Percentiles rank a stretch among this genome's conserved stretches.
Conservation (phyloP, 1,139 yeast species). For the Hanseniaspora uvarum region DNA sequence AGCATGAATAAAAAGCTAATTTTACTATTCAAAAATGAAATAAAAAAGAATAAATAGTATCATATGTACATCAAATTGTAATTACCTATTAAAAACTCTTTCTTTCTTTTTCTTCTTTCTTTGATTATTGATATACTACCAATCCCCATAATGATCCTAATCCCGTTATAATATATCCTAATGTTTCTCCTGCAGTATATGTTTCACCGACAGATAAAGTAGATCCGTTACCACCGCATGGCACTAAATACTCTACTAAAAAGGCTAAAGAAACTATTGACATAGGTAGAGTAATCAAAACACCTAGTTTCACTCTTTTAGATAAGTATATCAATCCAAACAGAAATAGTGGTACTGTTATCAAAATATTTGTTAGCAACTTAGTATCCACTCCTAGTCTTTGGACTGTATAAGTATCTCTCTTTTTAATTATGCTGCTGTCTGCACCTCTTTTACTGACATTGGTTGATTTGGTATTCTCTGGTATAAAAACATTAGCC, state of each 20-base stretch:
- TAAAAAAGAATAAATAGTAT: too few relatives aligned
- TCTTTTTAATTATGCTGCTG: background rate
- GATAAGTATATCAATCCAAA: slow-evolving; percentile 10
- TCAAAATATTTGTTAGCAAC: slow-evolving; percentile 5
- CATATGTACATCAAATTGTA: background rate
- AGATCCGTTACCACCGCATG: slow-evolving; percentile 1
- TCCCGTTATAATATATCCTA: slow-evolving; percentile 11
- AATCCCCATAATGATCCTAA: slow-evolving; percentile 14
- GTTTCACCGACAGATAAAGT: slow-evolving; percentile 5
- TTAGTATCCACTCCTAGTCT: slow-evolving; percentile 7
- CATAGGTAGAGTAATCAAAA: slow-evolving; percentile 12
- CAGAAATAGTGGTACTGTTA: slow-evolving; percentile 6
- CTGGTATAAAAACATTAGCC: background rate
- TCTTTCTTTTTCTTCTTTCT: background rate
- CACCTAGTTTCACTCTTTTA: slow-evolving; percentile 8
- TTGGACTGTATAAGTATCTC: background rate
- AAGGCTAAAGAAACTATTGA: slow-evolving; percentile 1
- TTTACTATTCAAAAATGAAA: too few relatives aligned
- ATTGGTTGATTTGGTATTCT: background rate
- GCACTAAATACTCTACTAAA: background rate
- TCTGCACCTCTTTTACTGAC: background rate
- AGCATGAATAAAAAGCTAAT: background rate
- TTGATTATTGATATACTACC: background rate
- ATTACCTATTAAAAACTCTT: too few relatives aligned
- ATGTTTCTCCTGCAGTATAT: slow-evolving; percentile 1